These are phyloP conservation scores for Clarireedia sp. DNA, from an alignment of 2,329 filamentous ascomycete genomes.

Conservation along the genomic window DNA sequence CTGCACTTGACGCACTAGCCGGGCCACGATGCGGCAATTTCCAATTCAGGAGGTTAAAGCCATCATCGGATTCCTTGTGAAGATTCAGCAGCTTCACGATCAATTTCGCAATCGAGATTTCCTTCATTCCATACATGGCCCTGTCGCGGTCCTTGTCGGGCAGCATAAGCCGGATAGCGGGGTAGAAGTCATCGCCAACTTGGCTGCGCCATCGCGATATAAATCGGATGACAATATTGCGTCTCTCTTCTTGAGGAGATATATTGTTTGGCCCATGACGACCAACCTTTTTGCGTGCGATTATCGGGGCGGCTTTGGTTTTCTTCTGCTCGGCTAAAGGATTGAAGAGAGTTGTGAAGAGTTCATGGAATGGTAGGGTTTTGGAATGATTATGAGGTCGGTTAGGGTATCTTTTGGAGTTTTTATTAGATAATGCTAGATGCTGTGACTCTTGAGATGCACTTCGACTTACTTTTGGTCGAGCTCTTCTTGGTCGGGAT, in stretches of 20 bases:
- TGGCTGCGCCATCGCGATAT: slow-evolving; percentile 80
- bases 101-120: slow-evolving; percentile 81
- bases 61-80: slow-evolving; percentile 83
- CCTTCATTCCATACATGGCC: slow-evolving; percentile 89
- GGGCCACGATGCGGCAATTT: slow-evolving; percentile 70
- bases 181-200: slow-evolving; percentile 88
- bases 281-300: slow-evolving; percentile 42
- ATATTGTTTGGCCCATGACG: slow-evolving; percentile 49
- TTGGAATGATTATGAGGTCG: slow-evolving; percentile 72
- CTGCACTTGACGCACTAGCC: slow-evolving; percentile 55
- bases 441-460: neutral
- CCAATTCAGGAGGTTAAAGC: slow-evolving; percentile 79
- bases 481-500: slow-evolving; percentile 30
- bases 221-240: slow-evolving; percentile 77
- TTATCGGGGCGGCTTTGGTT: slow-evolving; percentile 38
- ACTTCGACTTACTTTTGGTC: slow-evolving; percentile 18
- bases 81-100: slow-evolving; percentile 92
- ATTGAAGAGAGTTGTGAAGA: slow-evolving; percentile 74
- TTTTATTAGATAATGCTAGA: neutral
- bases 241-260: slow-evolving; percentile 68
- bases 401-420: slow-evolving; percentile 59
- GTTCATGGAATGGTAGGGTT: slow-evolving; percentile 74
- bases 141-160: slow-evolving; percentile 90
- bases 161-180: slow-evolving; percentile 81
- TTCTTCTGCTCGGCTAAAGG: slow-evolving; percentile 73